phyloP scores from a whole-genome alignment of 805 yeast species.

The Nakazawaea holstii region DNA sequence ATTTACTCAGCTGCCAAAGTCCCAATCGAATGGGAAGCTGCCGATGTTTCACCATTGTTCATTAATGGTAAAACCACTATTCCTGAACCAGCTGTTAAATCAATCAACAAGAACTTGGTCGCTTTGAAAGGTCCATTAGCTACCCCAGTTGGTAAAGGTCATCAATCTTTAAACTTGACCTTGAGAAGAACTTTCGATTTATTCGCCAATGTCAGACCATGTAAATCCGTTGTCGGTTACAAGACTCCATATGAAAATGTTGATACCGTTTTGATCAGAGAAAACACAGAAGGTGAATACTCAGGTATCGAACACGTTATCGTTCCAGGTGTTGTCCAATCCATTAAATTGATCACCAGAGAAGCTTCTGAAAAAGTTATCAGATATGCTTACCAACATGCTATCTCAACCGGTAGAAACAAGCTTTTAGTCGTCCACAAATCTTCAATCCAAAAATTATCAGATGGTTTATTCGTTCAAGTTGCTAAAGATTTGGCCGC shows the following conservation, averaged over 20 bases:
- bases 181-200: constrained; percentile 94
- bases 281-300: constrained; percentile 99
- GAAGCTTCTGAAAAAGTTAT: constrained; percentile 96
- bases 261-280: constrained; percentile 94
- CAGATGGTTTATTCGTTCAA: constrained; percentile 94
- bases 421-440: constrained; percentile 94
- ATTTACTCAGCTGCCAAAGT: constrained; percentile 92
- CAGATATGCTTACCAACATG: constrained; percentile 96
- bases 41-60: constrained; percentile 90
- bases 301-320: constrained; percentile 98
- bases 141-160: constrained; percentile 98
- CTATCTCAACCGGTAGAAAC: constrained; percentile 79
- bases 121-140: constrained; percentile 98
- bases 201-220: constrained; percentile 97
- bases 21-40: constrained; percentile 96
- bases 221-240: constrained; percentile 89
- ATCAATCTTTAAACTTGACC: constrained; percentile 94
- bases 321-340: constrained; percentile 97
- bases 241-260: constrained; percentile 87
- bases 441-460: constrained; percentile 96
- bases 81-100: constrained; percentile 87
- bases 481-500: constrained; percentile 85
- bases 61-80: constrained; percentile 91
- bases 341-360: constrained; percentile 93
- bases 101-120: constrained; percentile 87